phyloP scores from a whole-genome alignment of 2,329 filamentous ascomycete species.

The Trichoderma harzianum region DNA sequence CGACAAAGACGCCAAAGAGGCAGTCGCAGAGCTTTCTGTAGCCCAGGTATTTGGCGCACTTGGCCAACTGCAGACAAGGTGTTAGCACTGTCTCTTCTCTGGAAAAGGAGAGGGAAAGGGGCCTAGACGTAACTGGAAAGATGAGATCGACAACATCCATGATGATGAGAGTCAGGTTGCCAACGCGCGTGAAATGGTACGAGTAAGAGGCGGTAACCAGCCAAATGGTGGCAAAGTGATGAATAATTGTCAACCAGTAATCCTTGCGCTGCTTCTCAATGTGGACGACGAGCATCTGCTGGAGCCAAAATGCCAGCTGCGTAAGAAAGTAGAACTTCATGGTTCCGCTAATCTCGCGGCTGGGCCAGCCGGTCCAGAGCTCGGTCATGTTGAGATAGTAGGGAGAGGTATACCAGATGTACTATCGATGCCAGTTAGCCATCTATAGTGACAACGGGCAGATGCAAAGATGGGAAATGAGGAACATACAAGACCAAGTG shows the following conservation, averaged over 20 bases:
- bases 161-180: constrained; percentile 81
- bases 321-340: constrained; percentile 88
- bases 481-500: constrained; percentile 70
- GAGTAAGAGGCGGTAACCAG: constrained; percentile 80
- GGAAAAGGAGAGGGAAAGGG: background rate
- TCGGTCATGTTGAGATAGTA: constrained; percentile 75
- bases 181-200: constrained; percentile 83
- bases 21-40: constrained; percentile 74
- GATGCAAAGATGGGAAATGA: background rate
- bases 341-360: constrained; percentile 68
- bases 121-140: constrained; percentile 62
- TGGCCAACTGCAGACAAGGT: constrained; percentile 63
- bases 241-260: constrained; percentile 93
- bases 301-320: constrained; percentile 90
- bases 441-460: background rate
- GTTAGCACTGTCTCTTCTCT: background rate
- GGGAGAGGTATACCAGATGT: constrained; percentile 72
- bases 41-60: constrained; percentile 87
- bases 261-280: constrained; percentile 94
- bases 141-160: constrained; percentile 94
- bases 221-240: constrained; percentile 84
- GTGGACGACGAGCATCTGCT: constrained; percentile 91
- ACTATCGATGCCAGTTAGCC: constrained; percentile 47
- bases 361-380: constrained; percentile 84
- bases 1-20: constrained; percentile 80